Evolutionary conservation across 768 basidiomycete genomes (phyloP).

Genomic region (Collybia sordida): DNA sequence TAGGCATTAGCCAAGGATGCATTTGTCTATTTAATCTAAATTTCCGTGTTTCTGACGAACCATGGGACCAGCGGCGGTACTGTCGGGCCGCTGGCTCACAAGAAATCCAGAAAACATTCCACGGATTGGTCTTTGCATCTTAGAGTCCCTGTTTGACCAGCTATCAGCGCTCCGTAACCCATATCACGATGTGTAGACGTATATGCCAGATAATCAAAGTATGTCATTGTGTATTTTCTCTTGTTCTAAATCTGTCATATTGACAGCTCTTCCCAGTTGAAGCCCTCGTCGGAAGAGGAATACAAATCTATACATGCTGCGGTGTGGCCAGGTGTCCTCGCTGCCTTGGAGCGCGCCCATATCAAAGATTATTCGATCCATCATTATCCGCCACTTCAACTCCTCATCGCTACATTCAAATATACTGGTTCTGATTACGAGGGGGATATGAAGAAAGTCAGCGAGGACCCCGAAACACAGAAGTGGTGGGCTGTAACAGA

Average conservation of each 20-base stretch:
- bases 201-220: slow-evolving; percentile 77
- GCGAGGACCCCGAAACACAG: slow-evolving; percentile 66
- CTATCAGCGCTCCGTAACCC: too few species aligned
- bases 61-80: slow-evolving; percentile 6
- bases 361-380: slow-evolving; percentile 78
- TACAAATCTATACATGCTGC: slow-evolving; percentile 59
- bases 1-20: too few species aligned
- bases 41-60: too few species aligned
- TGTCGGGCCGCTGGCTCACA: slow-evolving; percentile 8
- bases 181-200: slow-evolving; percentile 42
- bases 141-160: not conserved
- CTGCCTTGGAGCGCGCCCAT: slow-evolving; percentile 58
- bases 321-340: slow-evolving; percentile 72
- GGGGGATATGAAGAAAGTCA: slow-evolving; percentile 63
- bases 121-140: not conserved
- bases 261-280: slow-evolving; percentile 41
- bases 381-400: slow-evolving; percentile 56
- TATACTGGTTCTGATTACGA: slow-evolving; percentile 68
- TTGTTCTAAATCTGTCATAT: not conserved
- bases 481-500: slow-evolving; percentile 80
- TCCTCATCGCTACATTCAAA: slow-evolving; percentile 81
- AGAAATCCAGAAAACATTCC: too few species aligned
- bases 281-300: slow-evolving; percentile 46
- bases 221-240: slow-evolving; percentile 10
- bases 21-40: too few species aligned